A percentile compares a stretch with the other conserved stretches of the same genome.
phyloP scores from a whole-genome alignment of 1,284 basidiomycete species.

The Vanrija sp. region DNA sequence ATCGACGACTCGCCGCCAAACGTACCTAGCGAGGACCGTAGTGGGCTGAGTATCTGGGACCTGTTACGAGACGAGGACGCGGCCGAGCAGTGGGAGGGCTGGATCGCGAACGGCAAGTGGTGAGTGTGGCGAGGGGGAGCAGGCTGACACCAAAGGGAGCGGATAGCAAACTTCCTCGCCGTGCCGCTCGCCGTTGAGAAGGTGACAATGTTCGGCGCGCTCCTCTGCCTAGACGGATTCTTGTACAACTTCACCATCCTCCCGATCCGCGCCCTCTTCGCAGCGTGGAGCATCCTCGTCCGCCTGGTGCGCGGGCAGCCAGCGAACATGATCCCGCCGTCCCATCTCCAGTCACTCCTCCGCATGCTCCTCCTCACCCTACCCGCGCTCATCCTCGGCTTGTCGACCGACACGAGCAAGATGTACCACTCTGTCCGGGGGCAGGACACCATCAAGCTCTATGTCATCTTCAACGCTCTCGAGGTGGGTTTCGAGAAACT shows the following conservation, averaged over 20 bases:
- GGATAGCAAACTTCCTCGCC: conserved; percentile 94
- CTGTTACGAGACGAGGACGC: conserved; percentile 45
- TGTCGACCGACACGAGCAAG: conserved; percentile 91
- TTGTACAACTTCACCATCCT: conserved; percentile 97
- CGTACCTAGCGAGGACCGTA: not conserved
- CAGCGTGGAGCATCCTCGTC: conserved; percentile 58
- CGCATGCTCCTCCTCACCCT: conserved; percentile 71
- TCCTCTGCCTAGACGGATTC: conserved; percentile 94
- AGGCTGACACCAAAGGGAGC: conserved; percentile 59
- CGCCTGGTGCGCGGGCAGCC: conserved; percentile 5
- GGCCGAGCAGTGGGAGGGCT: conserved; percentile 45
- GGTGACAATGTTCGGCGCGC: conserved; percentile 87
- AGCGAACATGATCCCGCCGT: conserved; percentile 31
- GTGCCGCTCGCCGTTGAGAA: conserved; percentile 94
- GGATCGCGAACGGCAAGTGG: conserved; percentile 48
- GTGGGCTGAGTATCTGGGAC: conserved; percentile 9
- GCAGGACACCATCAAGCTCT: conserved; percentile 96
- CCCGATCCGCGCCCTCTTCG: conserved; percentile 78
- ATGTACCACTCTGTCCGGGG: conserved; percentile 99
- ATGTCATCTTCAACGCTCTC: conserved; percentile 97
- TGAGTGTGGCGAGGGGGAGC: conserved; percentile 15
- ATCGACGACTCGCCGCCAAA: not conserved
- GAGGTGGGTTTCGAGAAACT: conserved; percentile 54
- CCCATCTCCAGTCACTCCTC: conserved; percentile 56
- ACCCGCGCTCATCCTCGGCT: conserved; percentile 70